Evolutionary conservation across 305 asterid genomes (phyloP).

Genomic region (Fraxinus albicans): DNA sequence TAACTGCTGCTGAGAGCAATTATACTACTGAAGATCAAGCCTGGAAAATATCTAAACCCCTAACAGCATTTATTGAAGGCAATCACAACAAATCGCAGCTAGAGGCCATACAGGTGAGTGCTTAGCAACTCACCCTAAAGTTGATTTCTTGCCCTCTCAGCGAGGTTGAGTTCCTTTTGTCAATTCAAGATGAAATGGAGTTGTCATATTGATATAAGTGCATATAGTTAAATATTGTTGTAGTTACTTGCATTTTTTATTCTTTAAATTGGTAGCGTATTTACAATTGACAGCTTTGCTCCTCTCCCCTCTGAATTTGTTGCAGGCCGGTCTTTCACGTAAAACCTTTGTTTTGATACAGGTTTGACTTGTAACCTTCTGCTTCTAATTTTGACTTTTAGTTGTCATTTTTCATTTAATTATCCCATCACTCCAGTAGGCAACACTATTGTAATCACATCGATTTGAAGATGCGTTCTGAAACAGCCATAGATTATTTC

Average conservation of each 20-base stretch:
- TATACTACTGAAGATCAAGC: conserved; percentile 62
- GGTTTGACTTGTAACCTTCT: conserved; percentile 51
- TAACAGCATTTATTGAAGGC: conserved; percentile 63
- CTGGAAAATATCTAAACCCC: conserved; percentile 85
- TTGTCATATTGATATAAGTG: background rate
- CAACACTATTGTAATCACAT: conserved; percentile 1
- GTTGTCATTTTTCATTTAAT: background rate
- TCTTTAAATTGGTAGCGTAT: conserved; percentile 8
- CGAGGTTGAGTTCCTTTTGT: background rate
- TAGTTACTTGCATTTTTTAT: background rate
- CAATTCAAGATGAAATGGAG: background rate
- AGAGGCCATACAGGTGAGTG: conserved; percentile 87
- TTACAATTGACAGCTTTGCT: conserved; percentile 21
- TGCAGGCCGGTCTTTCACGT: conserved; percentile 95
- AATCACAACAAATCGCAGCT: conserved; percentile 82
- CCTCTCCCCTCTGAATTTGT: conserved; percentile 24
- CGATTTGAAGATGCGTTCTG: background rate
- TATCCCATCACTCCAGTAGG: background rate
- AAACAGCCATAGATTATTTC: conserved; percentile 7
- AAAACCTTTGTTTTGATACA: conserved; percentile 79
- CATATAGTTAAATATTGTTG: background rate
- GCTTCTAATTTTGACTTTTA: conserved; percentile 7
- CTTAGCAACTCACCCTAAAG: conserved; percentile 21
- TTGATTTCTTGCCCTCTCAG: conserved; percentile 19
- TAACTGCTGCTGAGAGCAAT: conserved; percentile 62